phyloP scores from a whole-genome alignment of 345 rosid genomes.

The Citrus unshiu region DNA sequence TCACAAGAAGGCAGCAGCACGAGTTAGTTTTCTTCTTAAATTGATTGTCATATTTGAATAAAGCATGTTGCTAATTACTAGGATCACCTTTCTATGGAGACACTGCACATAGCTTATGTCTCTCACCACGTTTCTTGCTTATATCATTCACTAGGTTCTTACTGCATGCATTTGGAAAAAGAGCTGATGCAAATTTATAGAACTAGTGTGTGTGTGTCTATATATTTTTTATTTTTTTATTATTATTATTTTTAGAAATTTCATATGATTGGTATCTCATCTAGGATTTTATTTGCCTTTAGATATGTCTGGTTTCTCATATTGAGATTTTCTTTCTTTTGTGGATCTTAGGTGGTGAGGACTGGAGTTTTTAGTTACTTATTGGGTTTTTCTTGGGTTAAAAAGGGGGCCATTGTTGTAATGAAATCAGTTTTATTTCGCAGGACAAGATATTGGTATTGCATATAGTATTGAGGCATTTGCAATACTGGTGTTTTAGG shows the following conservation, averaged over 20 bases:
- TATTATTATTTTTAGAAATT: not conserved
- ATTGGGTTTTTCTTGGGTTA: not conserved
- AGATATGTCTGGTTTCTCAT: not conserved
- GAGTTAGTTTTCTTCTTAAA: slow-evolving; percentile 52
- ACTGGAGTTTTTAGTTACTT: not conserved
- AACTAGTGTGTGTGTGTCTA: not conserved
- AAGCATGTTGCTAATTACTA: not conserved
- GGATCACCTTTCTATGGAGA: not conserved
- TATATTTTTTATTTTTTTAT: no score
- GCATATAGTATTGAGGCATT: not conserved
- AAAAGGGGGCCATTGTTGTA: not conserved
- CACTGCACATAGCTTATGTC: not conserved
- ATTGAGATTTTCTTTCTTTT: not conserved
- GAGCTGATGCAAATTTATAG: slow-evolving; percentile 8
- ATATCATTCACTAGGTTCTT: not conserved
- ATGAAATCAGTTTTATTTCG: not conserved
- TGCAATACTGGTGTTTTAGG: not conserved
- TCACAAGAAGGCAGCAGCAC: slow-evolving; percentile 70
- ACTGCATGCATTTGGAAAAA: not conserved
- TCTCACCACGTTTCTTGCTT: not conserved
- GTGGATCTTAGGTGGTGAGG: not conserved
- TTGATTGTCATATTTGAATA: slow-evolving; percentile 4
- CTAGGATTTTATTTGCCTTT: not conserved
- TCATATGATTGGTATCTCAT: not conserved
- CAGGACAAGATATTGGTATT: not conserved